Evolutionary conservation across 495 filamentous ascomycete species (phyloP).

Genomic region (Neurospora sp.): DNA sequence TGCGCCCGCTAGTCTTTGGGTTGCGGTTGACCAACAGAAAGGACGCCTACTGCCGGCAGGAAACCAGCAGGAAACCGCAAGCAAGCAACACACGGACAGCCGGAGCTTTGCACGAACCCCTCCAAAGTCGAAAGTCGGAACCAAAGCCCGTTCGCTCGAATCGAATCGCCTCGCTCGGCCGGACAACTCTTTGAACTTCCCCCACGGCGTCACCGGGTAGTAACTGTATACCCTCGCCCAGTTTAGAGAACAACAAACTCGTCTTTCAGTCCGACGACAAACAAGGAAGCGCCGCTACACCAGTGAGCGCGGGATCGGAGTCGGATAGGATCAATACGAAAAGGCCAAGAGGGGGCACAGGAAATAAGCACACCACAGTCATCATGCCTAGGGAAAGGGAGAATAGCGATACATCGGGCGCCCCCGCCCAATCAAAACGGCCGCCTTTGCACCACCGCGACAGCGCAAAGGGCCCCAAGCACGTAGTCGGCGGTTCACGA

Average conservation of each 20-base stretch:
- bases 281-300: neutral
- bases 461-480: slow-evolving; percentile 32
- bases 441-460: slow-evolving; percentile 26
- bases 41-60: neutral
- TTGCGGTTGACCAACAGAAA: neutral
- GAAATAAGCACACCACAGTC: slow-evolving; percentile 1
- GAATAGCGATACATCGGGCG: slow-evolving; percentile 17
- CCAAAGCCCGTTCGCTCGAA: neutral
- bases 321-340: neutral
- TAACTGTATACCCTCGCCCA: neutral
- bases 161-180: neutral
- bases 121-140: neutral
- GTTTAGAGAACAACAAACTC: neutral
- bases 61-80: neutral
- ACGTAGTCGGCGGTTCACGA: slow-evolving; percentile 33
- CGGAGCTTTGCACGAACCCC: neutral
- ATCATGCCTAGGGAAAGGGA: slow-evolving; percentile 26
- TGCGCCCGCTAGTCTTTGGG: neutral
- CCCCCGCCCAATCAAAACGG: slow-evolving; percentile 38
- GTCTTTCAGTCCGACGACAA: neutral
- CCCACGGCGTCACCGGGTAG: neutral
- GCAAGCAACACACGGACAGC: neutral
- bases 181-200: neutral
- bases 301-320: neutral
- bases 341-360: neutral